Base-by-base conservation (phyloP, 140 eudicot species). In the Erigeron philadelphicus region DNA sequence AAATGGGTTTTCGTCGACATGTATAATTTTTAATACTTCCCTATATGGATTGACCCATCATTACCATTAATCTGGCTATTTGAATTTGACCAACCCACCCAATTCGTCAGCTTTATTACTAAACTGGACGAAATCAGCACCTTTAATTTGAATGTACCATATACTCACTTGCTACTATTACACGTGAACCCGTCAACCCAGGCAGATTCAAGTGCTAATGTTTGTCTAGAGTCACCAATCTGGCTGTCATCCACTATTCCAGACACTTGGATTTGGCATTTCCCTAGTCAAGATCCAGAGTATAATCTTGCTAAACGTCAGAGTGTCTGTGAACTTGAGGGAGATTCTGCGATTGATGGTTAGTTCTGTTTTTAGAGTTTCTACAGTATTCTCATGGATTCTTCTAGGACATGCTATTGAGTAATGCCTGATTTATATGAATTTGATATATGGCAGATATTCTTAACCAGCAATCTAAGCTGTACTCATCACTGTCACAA, bases 251-350 rank as follows among this genome's bases (percentile, higher is more conserved):
- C 95, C 64, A 85, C 94, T 46, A 81, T 94, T 80, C 95, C 95
- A 3, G 85, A 83, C 74, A 83, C 79, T 53, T 94, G 99, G 97
- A 74, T 79, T 47, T 89, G 98, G 99, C 85, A 78, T 64, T 73
- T 25, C 35, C 45, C 88, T 59, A 50, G 81, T 72, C 84, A 84
- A 72, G 74, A 46, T 62, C 41, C 60, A 43, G 87, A 75, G 18
- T 67, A 23, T 62, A 54, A 70, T 54, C 45, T 74, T 64, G 76
- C 70, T 49, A 79, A 73, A 47, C 95, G 99, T 44, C 95, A 89
- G 69, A 89, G 99, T 68, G 84, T 84, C 21, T 89, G 89, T 79
- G 90, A 89, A 80, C 97, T 94, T 77, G 99, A 94, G 76, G 99
- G 90, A 35, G 99, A 94, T 76, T 88, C 95, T 75, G 43, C 74